phyloP scores from a whole-genome alignment of 1,284 basidiomycete genomes.

The Chalciporus sp. region DNA sequence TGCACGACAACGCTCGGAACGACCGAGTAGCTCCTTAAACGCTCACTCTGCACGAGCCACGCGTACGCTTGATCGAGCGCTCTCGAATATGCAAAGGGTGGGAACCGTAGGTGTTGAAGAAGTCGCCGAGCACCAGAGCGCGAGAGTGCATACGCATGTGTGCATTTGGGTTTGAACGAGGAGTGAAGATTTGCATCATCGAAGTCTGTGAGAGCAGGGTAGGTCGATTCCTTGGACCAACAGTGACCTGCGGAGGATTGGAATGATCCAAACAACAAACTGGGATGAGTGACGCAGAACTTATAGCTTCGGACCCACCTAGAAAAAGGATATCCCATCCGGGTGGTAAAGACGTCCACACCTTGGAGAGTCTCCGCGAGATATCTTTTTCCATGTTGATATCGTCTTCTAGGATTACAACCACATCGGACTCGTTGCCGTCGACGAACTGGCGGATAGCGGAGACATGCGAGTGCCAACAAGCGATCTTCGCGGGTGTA shows the following conservation, averaged over 20 bases:
- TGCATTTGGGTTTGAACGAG: constrained; percentile 65
- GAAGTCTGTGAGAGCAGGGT: constrained; percentile 33
- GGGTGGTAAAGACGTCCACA: constrained; percentile 60
- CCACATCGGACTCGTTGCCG: constrained; percentile 34
- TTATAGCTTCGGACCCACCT: constrained; percentile 44
- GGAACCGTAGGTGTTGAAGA: constrained; percentile 53
- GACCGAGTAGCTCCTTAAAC: constrained; percentile 59
- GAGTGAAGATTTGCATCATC: constrained; percentile 44
- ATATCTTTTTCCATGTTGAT: constrained; percentile 78
- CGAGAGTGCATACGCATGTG: constrained; percentile 67
- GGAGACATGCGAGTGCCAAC: constrained; percentile 74
- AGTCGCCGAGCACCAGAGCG: constrained; percentile 55
- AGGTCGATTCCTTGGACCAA: constrained; percentile 65
- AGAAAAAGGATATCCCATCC: constrained; percentile 80
- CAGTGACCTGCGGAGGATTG: constrained; percentile 55
- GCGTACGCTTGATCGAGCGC: constrained; percentile 75
- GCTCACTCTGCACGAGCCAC: constrained; percentile 62
- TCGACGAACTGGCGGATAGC: constrained; percentile 51
- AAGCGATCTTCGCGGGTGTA: constrained; percentile 62
- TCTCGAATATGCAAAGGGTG: constrained; percentile 75
- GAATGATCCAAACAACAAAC: not conserved
- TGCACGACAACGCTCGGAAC: constrained; percentile 69
- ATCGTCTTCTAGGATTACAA: constrained; percentile 77
- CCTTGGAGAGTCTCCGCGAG: constrained; percentile 43
- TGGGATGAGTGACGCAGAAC: not conserved